Evolutionary conservation across 169 alveolate species (phyloP).

Genomic region (Babesia gibsoni): DNA sequence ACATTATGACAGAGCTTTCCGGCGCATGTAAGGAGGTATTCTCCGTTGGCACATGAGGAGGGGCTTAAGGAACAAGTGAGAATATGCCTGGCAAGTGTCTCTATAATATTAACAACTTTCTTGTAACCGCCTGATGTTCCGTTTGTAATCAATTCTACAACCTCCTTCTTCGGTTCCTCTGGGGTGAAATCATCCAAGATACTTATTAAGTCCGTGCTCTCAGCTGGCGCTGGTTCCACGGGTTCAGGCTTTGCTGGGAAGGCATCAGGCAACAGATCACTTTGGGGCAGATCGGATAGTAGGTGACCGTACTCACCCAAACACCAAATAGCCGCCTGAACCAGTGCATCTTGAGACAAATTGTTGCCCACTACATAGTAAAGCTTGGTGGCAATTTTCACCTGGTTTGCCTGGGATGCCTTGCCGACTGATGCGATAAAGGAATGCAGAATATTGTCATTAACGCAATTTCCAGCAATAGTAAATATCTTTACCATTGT

Average conservation of each 20-base stretch:
- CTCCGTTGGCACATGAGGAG: conserved; percentile 40
- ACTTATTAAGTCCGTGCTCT: not conserved
- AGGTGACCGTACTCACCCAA: conserved; percentile 84
- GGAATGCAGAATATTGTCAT: conserved; percentile 74
- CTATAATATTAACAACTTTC: conserved; percentile 17
- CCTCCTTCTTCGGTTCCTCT: not conserved
- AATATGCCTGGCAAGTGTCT: conserved; percentile 54
- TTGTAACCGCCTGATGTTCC: not conserved
- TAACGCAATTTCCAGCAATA: conserved; percentile 84
- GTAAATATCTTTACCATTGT: conserved; percentile 89
- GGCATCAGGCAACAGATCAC: conserved; percentile 15
- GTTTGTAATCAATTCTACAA: not conserved
- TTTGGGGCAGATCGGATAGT: conserved; percentile 42
- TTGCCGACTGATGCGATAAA: conserved; percentile 75
- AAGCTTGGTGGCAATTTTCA: conserved; percentile 78
- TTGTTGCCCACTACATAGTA: conserved; percentile 79
- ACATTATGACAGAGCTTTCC: conserved; percentile 61
- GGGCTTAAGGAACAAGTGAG: conserved; percentile 41
- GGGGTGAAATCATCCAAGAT: not conserved
- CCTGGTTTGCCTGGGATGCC: conserved; percentile 73
- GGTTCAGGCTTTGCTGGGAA: not conserved
- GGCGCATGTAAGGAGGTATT: conserved; percentile 70
- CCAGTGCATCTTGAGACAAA: conserved; percentile 83
- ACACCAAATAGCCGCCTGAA: conserved; percentile 87
- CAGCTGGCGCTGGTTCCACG: not conserved